Conservation (phyloP, 2,329 filamentous ascomycete species). For the Microdochium paspali region DNA sequence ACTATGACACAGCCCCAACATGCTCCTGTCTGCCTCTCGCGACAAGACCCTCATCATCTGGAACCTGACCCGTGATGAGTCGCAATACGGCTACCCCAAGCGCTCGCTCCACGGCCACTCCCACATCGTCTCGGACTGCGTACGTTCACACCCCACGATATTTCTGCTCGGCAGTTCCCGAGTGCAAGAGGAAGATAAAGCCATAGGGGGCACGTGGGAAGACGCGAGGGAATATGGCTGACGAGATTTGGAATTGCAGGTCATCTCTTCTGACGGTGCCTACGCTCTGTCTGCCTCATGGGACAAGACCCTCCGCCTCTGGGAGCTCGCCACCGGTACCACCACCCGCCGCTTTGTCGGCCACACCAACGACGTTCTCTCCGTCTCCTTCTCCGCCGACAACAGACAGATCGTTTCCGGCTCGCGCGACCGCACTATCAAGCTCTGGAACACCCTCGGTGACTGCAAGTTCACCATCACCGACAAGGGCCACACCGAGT, state of each 20-base stretch:
- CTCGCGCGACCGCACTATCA: slow-evolving; percentile 97
- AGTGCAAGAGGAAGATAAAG: slow-evolving; percentile 1
- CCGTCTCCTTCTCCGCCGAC: slow-evolving; percentile 99
- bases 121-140: slow-evolving; percentile 99
- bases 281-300: slow-evolving; percentile 98
- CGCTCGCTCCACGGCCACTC: slow-evolving; percentile 97
- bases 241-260: slow-evolving; percentile 42
- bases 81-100: slow-evolving; percentile 98
- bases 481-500: slow-evolving; percentile 99
- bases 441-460: slow-evolving; percentile 99
- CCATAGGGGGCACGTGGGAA: too few species aligned
- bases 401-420: slow-evolving; percentile 99
- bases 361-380: slow-evolving; percentile 99
- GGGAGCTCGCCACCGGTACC: slow-evolving; percentile 95
- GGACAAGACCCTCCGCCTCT: slow-evolving; percentile 99
- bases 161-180: slow-evolving; percentile 2
- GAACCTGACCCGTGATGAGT: slow-evolving; percentile 98
- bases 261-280: slow-evolving; percentile 98
- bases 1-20: slow-evolving; percentile 68
- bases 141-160: slow-evolving; percentile 53
- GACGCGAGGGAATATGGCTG: slow-evolving; percentile 12
- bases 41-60: slow-evolving; percentile 99
- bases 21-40: slow-evolving; percentile 94
- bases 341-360: slow-evolving; percentile 98
- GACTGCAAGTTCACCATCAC: slow-evolving; percentile 99